Conservation (phyloP, 2,329 filamentous ascomycete species). For the Calonectria pseudoturangicola region DNA sequence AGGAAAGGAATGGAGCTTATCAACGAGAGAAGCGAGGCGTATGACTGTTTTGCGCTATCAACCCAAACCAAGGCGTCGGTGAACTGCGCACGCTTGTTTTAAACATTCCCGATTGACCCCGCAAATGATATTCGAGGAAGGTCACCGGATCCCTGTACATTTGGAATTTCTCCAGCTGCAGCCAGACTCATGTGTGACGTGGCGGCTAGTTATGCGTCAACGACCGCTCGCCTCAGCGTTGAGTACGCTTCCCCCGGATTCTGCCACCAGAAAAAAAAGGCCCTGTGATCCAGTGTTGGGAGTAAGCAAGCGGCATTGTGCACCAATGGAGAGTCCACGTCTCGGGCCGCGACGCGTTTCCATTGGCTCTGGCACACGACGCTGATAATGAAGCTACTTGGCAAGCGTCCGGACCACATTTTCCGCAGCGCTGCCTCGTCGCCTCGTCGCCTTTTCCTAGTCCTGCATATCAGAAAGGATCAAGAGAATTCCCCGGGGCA, state of each 20-base stretch:
- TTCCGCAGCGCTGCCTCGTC: not conserved
- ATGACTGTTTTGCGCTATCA: not conserved
- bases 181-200: not conserved
- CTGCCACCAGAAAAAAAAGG: not conserved
- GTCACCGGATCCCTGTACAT: too few species aligned
- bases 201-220: not conserved
- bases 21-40: not conserved
- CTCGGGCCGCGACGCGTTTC: not conserved
- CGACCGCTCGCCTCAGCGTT: not conserved
- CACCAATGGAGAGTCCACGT: not conserved
- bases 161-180: conserved; percentile 1
- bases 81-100: not conserved
- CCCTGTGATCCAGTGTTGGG: not conserved
- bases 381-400: not conserved
- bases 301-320: not conserved
- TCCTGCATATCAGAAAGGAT: not conserved
- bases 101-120: not conserved
- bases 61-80: not conserved
- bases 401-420: not conserved
- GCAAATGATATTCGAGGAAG: too few species aligned
- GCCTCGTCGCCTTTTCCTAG: not conserved
- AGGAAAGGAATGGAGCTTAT: not conserved
- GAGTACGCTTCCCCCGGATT: not conserved
- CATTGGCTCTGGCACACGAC: not conserved
- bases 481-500: not conserved